Percentiles rank a stretch among this genome's conserved stretches.
Evolutionary conservation across 371 early-diverging fungal genomes (phyloP).

Genomic region (Mucor ambiguus): DNA sequence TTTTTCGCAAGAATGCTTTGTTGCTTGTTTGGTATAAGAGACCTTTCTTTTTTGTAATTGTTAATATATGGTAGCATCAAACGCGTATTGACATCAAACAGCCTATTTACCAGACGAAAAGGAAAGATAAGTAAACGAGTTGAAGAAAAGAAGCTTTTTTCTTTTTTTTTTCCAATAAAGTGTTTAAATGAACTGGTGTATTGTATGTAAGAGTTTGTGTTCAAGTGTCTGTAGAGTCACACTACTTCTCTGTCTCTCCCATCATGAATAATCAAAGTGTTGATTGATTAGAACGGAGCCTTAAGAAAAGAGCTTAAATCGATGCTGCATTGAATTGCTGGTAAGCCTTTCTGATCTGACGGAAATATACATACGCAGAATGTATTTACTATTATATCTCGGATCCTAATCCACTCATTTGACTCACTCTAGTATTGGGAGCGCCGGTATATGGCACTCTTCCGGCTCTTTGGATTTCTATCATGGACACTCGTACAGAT

Average conservation of each 20-base stretch:
- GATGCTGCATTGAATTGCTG: neutral
- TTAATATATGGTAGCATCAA: neutral
- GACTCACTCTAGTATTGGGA: neutral
- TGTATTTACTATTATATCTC: neutral
- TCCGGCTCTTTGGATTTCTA: too few species aligned
- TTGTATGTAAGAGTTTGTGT: conserved; percentile 4
- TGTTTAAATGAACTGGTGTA: neutral
- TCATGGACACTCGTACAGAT: too few species aligned
- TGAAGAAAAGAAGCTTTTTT: neutral
- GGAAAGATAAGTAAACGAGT: neutral
- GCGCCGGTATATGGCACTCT: too few species aligned
- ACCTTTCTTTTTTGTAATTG: neutral
- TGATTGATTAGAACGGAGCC: conserved; percentile 2
- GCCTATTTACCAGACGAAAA: neutral
- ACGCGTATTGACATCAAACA: neutral
- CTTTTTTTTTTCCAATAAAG: neutral
- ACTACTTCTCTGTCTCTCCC: neutral
- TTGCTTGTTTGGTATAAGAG: neutral
- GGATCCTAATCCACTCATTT: neutral
- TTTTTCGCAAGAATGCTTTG: neutral
- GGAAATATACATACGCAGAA: neutral
- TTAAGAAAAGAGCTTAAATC: neutral
- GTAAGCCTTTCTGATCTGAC: neutral
- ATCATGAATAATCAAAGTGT: neutral
- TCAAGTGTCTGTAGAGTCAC: conserved; percentile 1